Evolutionary conservation across 2,329 filamentous ascomycete genomes (phyloP), one percentile per base, ranked within the genome.

Genomic region (Botrytis medusae): DNA sequence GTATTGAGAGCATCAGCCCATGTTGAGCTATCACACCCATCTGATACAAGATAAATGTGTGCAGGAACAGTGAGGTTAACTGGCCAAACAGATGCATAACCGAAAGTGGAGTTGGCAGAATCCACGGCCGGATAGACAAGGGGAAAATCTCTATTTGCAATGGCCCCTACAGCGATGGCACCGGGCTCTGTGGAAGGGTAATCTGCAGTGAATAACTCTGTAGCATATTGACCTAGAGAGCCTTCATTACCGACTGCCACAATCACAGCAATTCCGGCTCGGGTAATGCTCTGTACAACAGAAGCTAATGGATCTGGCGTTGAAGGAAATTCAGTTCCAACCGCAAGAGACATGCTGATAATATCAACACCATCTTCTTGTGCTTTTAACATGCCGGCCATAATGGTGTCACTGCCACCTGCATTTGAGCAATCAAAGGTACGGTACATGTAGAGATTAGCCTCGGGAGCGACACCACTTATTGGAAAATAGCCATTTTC

Each of bases 341-440:
- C 25, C 12, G 76, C 74, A 4, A 79, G 59, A 14, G 78, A 79
- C 76, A 78, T 78, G 54, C 76, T 78, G 51, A 79, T 73, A 42
- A 79, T 57, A 59, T 79, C 75, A 37, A 76, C 76, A 20, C 75
- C 75, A 69, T 78, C 76, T 8, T 74, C 67, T 25, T 69, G 59
- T n/a, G 78, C 78, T 72, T 74, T 73, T 32, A 71, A 25, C 73
- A 79, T 72, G n/a, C 75, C 76, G 16, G 73, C 71, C 34, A 78
- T 76, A 42, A 79, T 73, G 1, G 74, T 72, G 70, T 78, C 78
- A 25, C 63, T 73, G 14, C 63, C 72, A 44, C 72, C 71, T 51
- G 68, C n/a, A 9, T 75, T 73, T 37, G 16, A 44, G 62, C 78
- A 79, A 16, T 74, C 76, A n/a, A 77, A 74, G 12, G 76, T 73